Conservation (phyloP, 805 yeast species). For the Metschnikowia santaceciliae region DNA sequence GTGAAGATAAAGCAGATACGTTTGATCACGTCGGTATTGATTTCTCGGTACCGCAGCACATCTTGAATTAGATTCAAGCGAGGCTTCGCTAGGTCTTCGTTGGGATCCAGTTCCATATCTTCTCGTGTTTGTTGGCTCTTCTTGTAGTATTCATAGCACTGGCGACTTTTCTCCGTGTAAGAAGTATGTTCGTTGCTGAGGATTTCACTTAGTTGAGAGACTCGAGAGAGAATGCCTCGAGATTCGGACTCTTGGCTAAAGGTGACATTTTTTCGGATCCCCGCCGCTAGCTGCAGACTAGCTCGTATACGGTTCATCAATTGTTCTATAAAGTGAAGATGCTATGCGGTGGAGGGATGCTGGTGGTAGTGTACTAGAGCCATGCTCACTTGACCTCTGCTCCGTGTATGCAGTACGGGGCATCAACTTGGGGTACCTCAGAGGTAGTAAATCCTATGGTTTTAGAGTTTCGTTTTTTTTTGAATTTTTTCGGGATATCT, state of each 20-base stretch:
- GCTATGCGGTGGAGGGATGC: neutral
- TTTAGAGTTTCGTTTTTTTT: too few species aligned
- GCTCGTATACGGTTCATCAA: neutral
- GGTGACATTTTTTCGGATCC: neutral
- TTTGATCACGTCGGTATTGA: neutral
- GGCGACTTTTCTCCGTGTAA: constrained; percentile 1
- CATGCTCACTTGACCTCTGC: neutral
- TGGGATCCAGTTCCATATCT: too few species aligned
- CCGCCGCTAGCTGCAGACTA: neutral
- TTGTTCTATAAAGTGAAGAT: neutral
- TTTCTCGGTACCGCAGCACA: neutral
- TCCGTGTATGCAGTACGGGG: too few species aligned
- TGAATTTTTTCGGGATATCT: too few species aligned
- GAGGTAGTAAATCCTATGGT: too few species aligned
- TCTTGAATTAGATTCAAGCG: neutral
- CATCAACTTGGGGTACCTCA: too few species aligned
- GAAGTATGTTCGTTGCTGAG: constrained; percentile 1
- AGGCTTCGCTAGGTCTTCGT: neutral
- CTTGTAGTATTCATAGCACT: neutral
- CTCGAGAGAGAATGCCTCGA: neutral
- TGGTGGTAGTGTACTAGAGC: neutral
- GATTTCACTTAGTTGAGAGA: constrained; percentile 2
- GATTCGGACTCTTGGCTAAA: neutral
- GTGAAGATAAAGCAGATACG: neutral
- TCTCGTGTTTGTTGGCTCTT: neutral